These are phyloP conservation scores for Neurospora sp. DNA, from an alignment of 495 filamentous ascomycete species.

Conservation along the genomic window DNA sequence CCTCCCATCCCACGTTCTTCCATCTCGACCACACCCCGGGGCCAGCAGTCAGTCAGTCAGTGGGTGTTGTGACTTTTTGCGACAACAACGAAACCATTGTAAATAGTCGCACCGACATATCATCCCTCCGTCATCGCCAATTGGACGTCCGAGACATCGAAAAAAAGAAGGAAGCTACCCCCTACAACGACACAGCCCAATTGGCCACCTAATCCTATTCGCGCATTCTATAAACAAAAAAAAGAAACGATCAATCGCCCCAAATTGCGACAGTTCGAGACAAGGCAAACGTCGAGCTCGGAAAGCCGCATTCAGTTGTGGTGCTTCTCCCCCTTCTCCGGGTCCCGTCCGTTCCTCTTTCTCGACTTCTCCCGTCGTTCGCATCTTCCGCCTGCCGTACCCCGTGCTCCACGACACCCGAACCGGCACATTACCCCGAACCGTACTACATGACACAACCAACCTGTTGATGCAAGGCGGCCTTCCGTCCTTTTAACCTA, in stretches of 20 bases:
- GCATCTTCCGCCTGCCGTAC: background rate
- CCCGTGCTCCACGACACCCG: background rate
- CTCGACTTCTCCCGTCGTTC: background rate
- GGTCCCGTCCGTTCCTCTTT: background rate
- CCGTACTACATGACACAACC: background rate
- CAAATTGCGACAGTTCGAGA: background rate
- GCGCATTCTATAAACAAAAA: background rate
- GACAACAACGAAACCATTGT: background rate
- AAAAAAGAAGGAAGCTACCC: background rate
- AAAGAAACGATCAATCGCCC: background rate
- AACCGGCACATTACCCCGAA: background rate
- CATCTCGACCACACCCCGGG: background rate
- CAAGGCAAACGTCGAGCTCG: background rate
- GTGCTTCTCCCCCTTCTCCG: background rate
- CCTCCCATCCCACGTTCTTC: background rate
- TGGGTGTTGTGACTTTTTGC: background rate
- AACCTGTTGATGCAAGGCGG: background rate
- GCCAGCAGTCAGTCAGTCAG: background rate
- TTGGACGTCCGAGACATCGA: background rate
- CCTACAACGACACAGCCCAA: background rate
- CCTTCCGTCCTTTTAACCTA: background rate
- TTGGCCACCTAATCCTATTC: background rate
- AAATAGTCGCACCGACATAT: background rate
- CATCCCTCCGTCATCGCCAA: background rate
- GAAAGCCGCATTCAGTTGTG: background rate